Evolutionary conservation across 192 early-diverging fungal genomes (phyloP).

Genomic region (Gigaspora rosea): DNA sequence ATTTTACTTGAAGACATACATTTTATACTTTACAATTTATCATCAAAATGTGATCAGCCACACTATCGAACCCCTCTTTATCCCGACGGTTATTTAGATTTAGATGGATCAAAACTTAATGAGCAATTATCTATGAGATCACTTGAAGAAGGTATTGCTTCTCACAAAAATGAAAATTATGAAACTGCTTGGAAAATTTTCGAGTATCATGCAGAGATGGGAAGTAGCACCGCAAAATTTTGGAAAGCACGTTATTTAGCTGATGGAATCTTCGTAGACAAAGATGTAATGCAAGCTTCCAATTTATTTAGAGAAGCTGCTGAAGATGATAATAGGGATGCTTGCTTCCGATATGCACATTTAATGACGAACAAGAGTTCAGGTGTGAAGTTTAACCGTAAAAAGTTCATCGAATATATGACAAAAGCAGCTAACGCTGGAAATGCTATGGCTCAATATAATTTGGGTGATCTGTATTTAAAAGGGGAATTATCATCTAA

Average conservation of each 20-base stretch:
- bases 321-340: neutral
- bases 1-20: no score
- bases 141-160: neutral
- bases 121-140: no score
- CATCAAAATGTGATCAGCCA: no score
- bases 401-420: no score
- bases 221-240: neutral
- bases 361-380: neutral
- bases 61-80: no score
- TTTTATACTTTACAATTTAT: no score
- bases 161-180: neutral
- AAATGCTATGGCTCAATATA: no score
- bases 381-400: neutral
- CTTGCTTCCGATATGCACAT: neutral
- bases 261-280: neutral
- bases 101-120: no score
- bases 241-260: slow-evolving; percentile 3
- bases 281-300: neutral
- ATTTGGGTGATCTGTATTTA: no score
- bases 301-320: neutral
- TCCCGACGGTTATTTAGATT: no score
- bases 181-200: slow-evolving; percentile 7
- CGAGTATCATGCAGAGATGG: neutral
- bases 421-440: no score
- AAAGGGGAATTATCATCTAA: neutral